Evolutionary conservation across 305 asterid species (phyloP), one percentile per base, ranked within the genome.

Genomic region (Salvia sclarea): DNA sequence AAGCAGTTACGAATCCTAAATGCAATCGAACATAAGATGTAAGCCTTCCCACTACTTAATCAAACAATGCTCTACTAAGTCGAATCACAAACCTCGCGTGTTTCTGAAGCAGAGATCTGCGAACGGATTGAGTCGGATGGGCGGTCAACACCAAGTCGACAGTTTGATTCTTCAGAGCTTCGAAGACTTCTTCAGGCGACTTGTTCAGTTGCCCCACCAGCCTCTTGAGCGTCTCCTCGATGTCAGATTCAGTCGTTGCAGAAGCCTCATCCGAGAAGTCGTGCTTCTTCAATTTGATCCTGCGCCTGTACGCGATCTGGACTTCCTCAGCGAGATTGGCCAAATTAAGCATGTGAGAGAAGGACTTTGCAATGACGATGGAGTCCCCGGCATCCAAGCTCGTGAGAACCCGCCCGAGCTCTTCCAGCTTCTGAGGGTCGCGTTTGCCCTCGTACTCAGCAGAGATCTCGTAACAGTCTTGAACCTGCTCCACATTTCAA

Each of bases 311-410:
- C 4, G 94, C 91, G 69, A 85, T 87, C 81, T 87, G 94, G 79
- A 87, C 94, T 76, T 87, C 94, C 63, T 87, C 91, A 0, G 94
- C 94, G 56, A 85, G 88, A 70, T 85, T 87, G 65, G 80, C 94
- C 41, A 87, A 80, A 67, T 61, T 88, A 71, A 88, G 90, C 95
- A 88, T 88, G 81, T 86, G 72, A 7, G 95, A 81, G 77, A 88
- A 88, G 57, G 95, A 76, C 61, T 88, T 88, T 44, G 95, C 83
- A 45, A 88, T 66, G 3, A 88, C 92, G 57, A 88, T 88, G 13
- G 91, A 88, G 72, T 88, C 95, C 37, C 95, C 95, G 43, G 95
- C 87, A 73, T 88, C 95, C 83, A 88, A 81, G 73, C 89, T 75
- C 13, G 90, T 88, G 18, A 88, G 88, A 47, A 86, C 90, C 31